Base-by-base conservation (phyloP, 2,329 filamentous ascomycete genomes). In the Akanthomyces muscarius region DNA sequence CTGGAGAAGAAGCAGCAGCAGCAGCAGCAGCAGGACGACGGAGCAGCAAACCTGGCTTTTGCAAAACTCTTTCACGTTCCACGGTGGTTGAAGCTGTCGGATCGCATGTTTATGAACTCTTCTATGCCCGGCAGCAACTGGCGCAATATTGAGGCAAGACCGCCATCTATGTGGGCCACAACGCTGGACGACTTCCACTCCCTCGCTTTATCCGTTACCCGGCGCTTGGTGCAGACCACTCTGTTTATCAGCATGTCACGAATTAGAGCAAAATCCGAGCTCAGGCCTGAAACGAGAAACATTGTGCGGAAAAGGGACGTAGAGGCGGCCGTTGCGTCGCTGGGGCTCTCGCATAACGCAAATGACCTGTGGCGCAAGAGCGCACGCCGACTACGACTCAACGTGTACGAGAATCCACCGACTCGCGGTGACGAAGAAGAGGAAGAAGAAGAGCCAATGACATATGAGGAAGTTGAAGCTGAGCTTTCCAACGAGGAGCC, bases 171-270 rank as follows among this genome's bases (percentile, higher is more conserved):
- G 25, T 87, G 89, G 67, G 84, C 87, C 7, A 92, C 90, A 1
- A 87, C 90, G 0, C 81, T 96, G n/a, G 81, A 85, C 5, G 91
- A 95, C 68, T 88, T 97, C 51, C 82, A 92, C 69, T 83, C 84
- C 10, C 74, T 97, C 2, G 79, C 83, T 0, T 72, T 89, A 1
- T 89, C 84, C 60, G 67, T 95, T 16, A 93, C 90, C 0, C 85
- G 84, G 64, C 83, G 90, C 14, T 75, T 97, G 1, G 79, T 95
- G 2, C 85, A 90, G 53, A 85, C 89, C 0, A 79, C 86, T 0
- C 76, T 95, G 0, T 89, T 89, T 68, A 84, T 91, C 63, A 85
- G 88, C n/a, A 83, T 85, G 71, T 89, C 89, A 2, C 82, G 91
- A 48, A 75, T 92, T 28, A 82, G 86, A 59, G 80, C 86, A 4